phyloP scores from a whole-genome alignment of 352 stramenopile species.

The Elongisporangium senticosum region DNA sequence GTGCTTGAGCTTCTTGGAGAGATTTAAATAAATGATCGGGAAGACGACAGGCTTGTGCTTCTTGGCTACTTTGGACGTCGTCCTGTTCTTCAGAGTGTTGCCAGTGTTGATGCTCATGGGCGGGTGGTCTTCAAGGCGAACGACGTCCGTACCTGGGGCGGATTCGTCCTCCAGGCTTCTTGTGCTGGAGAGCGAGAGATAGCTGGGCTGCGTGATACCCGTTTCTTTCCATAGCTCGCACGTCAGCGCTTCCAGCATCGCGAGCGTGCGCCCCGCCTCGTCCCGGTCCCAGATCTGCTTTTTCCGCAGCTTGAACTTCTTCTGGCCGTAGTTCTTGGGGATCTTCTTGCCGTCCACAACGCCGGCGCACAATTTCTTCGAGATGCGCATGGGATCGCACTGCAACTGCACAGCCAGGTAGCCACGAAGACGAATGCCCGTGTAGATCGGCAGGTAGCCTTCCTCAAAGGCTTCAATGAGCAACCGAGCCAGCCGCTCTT shows the following conservation, averaged over 20 bases:
- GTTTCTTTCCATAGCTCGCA: conserved; percentile 54
- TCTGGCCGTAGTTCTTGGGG: conserved; percentile 75
- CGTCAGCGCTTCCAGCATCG: conserved; percentile 43
- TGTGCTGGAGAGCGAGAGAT: conserved; percentile 63
- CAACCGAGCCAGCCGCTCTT: conserved; percentile 48
- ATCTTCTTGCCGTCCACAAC: conserved; percentile 62
- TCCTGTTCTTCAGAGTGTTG: conserved; percentile 16
- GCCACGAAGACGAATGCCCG: conserved; percentile 60
- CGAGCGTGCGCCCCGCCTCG: conserved; percentile 30
- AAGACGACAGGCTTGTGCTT: conserved; percentile 53
- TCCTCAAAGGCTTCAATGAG: conserved; percentile 74
- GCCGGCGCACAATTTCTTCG: conserved; percentile 74
- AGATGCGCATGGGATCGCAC: conserved; percentile 78
- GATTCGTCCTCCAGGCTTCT: conserved; percentile 32
- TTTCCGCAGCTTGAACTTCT: conserved; percentile 70
- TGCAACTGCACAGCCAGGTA: conserved; percentile 75
- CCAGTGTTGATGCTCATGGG: conserved; percentile 11
- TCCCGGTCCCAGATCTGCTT: conserved; percentile 49
- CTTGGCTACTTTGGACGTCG: conserved; percentile 13
- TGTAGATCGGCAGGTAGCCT: conserved; percentile 69
- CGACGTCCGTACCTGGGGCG: neutral
- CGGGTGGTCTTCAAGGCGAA: conserved; percentile 3
- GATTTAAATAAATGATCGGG: conserved; percentile 78
- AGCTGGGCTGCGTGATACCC: conserved; percentile 34
- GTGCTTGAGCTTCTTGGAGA: conserved; percentile 63